Evolutionary conservation across 495 filamentous ascomycete species (phyloP).

Genomic region (Usnea hakonensis): DNA sequence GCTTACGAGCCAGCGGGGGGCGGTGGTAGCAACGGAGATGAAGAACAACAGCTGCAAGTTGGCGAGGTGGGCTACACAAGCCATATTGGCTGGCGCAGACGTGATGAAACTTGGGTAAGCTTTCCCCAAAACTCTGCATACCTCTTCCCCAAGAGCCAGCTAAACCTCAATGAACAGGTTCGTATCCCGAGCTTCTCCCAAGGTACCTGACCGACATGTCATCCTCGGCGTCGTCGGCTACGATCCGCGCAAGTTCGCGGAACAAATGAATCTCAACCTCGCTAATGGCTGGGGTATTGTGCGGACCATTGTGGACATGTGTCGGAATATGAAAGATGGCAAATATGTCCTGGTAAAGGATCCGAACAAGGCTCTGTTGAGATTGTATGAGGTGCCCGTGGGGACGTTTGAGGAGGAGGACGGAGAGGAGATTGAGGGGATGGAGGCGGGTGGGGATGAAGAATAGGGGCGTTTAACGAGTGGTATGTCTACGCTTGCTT

Average conservation of each 20-base stretch:
- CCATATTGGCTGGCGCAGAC: constrained; percentile 90
- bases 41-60: constrained; percentile 99
- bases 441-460: constrained; percentile 40
- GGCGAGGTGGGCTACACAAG: constrained; percentile 92
- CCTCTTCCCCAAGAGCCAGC: constrained; percentile 2
- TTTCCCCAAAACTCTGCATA: not conserved
- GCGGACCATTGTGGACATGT: constrained; percentile 90
- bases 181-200: constrained; percentile 86
- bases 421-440: constrained; percentile 41
- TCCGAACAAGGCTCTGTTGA: constrained; percentile 87
- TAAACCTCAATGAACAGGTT: constrained; percentile 50
- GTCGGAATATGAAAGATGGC: constrained; percentile 43
- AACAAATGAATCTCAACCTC: constrained; percentile 95
- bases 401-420: constrained; percentile 77
- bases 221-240: constrained; percentile 93
- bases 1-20: constrained; percentile 85
- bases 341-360: constrained; percentile 74
- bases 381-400: constrained; percentile 83
- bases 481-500: not conserved
- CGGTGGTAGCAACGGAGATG: constrained; percentile 98
- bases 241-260: constrained; percentile 93
- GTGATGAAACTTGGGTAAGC: constrained; percentile 91
- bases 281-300: constrained; percentile 99
- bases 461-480: constrained; percentile 16
- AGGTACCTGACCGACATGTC: constrained; percentile 81